Evolutionary conservation across 2,329 filamentous ascomycete species (phyloP), one percentile per base, ranked within the genome.

Genomic region (Talaromyces pinophilus): DNA sequence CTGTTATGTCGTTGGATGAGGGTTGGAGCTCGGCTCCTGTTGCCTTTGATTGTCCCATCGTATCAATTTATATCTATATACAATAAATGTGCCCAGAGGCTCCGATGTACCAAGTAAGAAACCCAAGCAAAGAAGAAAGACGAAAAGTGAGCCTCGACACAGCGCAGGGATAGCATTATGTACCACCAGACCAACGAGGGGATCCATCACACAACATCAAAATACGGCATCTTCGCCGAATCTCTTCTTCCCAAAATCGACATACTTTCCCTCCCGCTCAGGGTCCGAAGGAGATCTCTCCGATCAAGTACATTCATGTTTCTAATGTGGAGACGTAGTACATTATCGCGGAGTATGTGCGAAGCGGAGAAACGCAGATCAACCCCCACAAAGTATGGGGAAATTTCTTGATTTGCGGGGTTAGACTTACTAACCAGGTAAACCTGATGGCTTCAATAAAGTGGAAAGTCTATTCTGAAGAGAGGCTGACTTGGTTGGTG

Each of bases 301-400:
- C 33, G 33, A 25, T 11, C 33, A 10, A 13, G 5, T 25, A 25
- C 1, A 38, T 33, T 13, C 8, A 13, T 19, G 25, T 22, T 22
- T n/a, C 13, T 17, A 33, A n/a, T 28, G 7, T 17, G 15, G 6
- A 8, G 15, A 57, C 6, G 54, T 57, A 40, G 54, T 57, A 25
- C 54, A 57, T 52, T 22, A 55, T 57, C 33, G 10, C 54, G 33
- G 33, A 22, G 33, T 57, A 57, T 7, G 19, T 38, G 30, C 54
- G 54, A 57, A 22, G 54, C 33, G 54, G 33, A 40, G 54, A 57
- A 40, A 57, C 8, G 48, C 13, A 15, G 52, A 57, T 57, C 52
- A 35, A 35, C 30, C 30, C 54, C n/a, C n/a, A 38, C 5, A 38
- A 35, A 57, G 54, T 40, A 57, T 57, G 54, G 33, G 33, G 54